A percentile compares a stretch with the other conserved stretches of the same genome.
Evolutionary conservation across 371 early-diverging fungal genomes (phyloP).

Genomic region (Mortierella sp.): DNA sequence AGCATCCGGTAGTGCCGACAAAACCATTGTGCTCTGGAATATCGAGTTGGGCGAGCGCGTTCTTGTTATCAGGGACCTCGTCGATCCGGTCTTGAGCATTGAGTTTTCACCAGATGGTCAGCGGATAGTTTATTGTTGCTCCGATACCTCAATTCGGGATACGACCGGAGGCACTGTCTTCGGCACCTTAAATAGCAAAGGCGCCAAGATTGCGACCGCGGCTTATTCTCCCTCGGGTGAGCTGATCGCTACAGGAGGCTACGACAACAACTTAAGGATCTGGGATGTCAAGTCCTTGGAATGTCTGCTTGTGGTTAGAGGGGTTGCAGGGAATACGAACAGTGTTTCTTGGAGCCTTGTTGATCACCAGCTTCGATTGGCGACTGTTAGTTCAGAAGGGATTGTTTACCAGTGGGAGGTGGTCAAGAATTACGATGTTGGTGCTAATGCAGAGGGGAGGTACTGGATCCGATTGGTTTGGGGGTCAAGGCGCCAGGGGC

Average conservation of each 20-base stretch:
- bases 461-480: not conserved
- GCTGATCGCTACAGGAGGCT: constrained; percentile 10
- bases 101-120: not conserved
- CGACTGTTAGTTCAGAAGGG: not conserved
- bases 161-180: not conserved
- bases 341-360: not conserved
- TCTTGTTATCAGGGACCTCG: not conserved
- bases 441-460: not conserved
- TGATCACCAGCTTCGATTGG: not conserved
- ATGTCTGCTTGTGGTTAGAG: not conserved
- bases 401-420: not conserved
- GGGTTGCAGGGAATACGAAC: not conserved
- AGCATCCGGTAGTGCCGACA: not conserved
- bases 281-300: constrained; percentile 2
- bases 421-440: not conserved
- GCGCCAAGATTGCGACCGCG: not conserved
- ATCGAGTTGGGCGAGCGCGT: not conserved
- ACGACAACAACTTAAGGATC: constrained; percentile 13
- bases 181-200: not conserved
- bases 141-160: not conserved
- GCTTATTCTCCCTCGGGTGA: constrained; percentile 14
- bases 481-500: not conserved
- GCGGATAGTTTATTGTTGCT: not conserved
- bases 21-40: not conserved
- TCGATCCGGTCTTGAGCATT: not conserved